Evolutionary conservation across 106 monocot genomes (phyloP), one percentile per base, ranked within the genome.

Genomic region (Allium fistulosum): DNA sequence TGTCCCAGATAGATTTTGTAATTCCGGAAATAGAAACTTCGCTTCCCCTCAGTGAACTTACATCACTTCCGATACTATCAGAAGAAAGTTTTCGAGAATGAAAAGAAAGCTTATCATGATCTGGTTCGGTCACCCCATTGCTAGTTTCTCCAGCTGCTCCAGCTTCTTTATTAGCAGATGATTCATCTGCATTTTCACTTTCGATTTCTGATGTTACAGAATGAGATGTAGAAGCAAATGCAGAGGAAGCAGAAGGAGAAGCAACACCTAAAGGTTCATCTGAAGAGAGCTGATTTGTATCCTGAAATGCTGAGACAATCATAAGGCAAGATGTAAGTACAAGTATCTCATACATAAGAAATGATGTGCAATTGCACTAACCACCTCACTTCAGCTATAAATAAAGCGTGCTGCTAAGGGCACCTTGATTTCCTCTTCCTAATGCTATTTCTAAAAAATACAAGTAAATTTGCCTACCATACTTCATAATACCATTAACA

Each of bases 1-100:
- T 73, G 71, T 94, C 85, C 60, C 80, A 76, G 59, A 72, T 45
- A 55, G 78, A 87, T 78, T 75, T 90, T 49, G 62, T 61, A 49
- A 79, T 17, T n/a, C 72, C 87, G 74, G 80, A 55, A 71, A 64
- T 74, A 53, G 90, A 83, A 63, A 80, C 18, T 63, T 86, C 89
- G 80, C 81, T 91, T 15, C 88, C 88, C 71, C 85, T 72, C 67
- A 83, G 52, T 74, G 95, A 97, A 79, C 92, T 92, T 52, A 68
- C 62, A 77, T 97, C 97, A 83, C 97, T 97, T 4, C 78, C 82
- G 58, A 90, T 77, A 68, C 97, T 97, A 65, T 97, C 97, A 77
- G 68, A 18, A 71, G 97, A 97, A 57, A 68, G 69, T 71, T 79
- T 97, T 64, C 97, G 74, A 58, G 63, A 45, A 78, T 97, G 97